A percentile compares a stretch with the other conserved stretches of the same genome.
Conservation (phyloP, 495 filamentous ascomycete genomes). For the Corynascus novoguineensis region DNA sequence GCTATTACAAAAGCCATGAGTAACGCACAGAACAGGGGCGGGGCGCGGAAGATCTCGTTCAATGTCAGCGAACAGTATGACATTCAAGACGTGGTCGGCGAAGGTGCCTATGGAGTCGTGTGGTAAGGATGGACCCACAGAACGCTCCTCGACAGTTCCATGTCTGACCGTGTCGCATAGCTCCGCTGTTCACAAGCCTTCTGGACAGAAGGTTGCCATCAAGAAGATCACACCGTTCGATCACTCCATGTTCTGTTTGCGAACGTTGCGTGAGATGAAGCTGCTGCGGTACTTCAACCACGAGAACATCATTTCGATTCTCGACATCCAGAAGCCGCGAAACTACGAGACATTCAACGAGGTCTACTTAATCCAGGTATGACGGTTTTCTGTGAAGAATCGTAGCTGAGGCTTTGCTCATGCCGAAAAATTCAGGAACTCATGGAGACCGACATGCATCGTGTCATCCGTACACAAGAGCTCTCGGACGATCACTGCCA, state of each 20-base stretch:
- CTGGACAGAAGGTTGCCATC: conserved; percentile 97
- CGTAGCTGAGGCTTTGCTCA: not conserved
- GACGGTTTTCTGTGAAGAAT: not conserved
- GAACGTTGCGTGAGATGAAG: conserved; percentile 99
- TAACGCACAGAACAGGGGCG: conserved; percentile 30
- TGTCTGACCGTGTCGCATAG: conserved; percentile 39
- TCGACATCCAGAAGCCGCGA: conserved; percentile 97
- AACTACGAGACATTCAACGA: conserved; percentile 96
- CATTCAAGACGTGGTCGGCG: conserved; percentile 98
- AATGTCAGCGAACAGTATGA: conserved; percentile 99
- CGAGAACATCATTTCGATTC: conserved; percentile 99
- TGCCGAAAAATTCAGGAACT: conserved; percentile 62
- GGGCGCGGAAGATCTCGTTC: conserved; percentile 97
- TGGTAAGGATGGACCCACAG: conserved; percentile 57
- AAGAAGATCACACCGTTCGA: conserved; percentile 99
- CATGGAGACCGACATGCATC: conserved; percentile 99
- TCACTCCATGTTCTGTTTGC: conserved; percentile 97
- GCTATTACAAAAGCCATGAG: conserved; percentile 23
- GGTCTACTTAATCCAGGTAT: conserved; percentile 96
- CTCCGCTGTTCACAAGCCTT: conserved; percentile 97
- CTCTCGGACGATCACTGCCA: conserved; percentile 99
- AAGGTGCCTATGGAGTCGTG: conserved; percentile 98
- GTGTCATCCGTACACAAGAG: conserved; percentile 97
- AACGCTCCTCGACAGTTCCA: not conserved
- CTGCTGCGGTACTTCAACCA: conserved; percentile 98